phyloP scores from a whole-genome alignment of 2,329 filamentous ascomycete genomes.

The Aspergillus eucalypticola region DNA sequence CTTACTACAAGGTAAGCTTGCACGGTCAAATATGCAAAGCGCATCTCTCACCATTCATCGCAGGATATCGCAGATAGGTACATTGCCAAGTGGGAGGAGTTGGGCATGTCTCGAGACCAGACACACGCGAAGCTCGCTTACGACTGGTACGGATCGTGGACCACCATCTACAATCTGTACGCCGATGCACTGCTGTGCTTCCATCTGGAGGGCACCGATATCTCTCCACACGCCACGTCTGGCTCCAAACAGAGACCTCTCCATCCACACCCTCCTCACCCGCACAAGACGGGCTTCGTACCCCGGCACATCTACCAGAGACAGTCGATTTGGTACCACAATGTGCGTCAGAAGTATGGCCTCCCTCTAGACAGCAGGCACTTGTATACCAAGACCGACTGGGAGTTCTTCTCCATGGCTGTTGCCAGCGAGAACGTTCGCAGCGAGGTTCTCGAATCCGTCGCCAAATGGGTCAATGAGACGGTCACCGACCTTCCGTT shows the following conservation, averaged over 20 bases:
- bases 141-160: conserved; percentile 78
- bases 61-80: conserved; percentile 65
- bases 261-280: conserved; percentile 21
- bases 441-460: conserved; percentile 69
- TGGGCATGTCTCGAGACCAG: conserved; percentile 68
- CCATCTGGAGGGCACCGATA: conserved; percentile 57
- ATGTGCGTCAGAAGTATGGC: conserved; percentile 78
- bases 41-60: conserved; percentile 7
- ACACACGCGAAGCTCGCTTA: conserved; percentile 78
- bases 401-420: conserved; percentile 86
- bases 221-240: conserved; percentile 11
- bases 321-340: conserved; percentile 78
- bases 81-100: conserved; percentile 69
- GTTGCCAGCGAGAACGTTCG: conserved; percentile 70
- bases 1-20: conserved; percentile 56
- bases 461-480: conserved; percentile 82
- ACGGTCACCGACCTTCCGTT: conserved; percentile 74
- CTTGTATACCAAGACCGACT: conserved; percentile 84
- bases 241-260: conserved; percentile 27
- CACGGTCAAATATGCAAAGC: too few species aligned
- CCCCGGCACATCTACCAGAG: conserved; percentile 73
- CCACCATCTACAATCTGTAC: conserved; percentile 83
- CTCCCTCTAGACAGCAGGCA: conserved; percentile 80
- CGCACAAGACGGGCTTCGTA: conserved; percentile 59
- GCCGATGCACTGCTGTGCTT: conserved; percentile 79